These are phyloP conservation scores for Solanum chiquidenum DNA, from an alignment of 257 asterid species.

Conservation along the genomic window DNA sequence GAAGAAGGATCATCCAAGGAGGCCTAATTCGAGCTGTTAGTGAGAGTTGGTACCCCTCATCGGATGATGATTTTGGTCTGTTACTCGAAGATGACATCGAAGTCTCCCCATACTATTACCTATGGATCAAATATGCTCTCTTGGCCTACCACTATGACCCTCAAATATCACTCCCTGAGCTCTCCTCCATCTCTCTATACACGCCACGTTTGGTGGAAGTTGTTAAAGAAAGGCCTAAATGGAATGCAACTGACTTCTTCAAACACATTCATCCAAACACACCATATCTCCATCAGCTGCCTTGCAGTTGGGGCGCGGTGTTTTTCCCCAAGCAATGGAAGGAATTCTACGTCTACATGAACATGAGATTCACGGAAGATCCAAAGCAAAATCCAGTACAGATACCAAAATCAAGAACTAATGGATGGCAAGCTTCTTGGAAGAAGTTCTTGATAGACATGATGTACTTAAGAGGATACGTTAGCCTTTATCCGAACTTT, in stretches of 20 bases:
- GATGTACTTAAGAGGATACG: slow-evolving; percentile 93
- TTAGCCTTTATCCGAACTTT: slow-evolving; percentile 75
- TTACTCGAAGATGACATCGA: slow-evolving; percentile 89
- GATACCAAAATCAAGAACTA: slow-evolving; percentile 88
- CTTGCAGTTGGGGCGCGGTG: slow-evolving; percentile 96
- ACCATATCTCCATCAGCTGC: slow-evolving; percentile 89
- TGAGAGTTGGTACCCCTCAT: slow-evolving; percentile 91
- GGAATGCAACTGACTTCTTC: slow-evolving; percentile 85
- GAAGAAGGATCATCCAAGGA: slow-evolving; percentile 88
- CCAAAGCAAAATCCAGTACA: slow-evolving; percentile 87
- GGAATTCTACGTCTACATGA: slow-evolving; percentile 90
- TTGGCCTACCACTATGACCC: slow-evolving; percentile 90
- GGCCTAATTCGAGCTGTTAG: slow-evolving; percentile 89
- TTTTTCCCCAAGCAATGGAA: slow-evolving; percentile 95
- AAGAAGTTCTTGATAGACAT: slow-evolving; percentile 86
- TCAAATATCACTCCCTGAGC: slow-evolving; percentile 69
- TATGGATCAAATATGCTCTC: slow-evolving; percentile 82
- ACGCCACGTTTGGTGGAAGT: slow-evolving; percentile 89
- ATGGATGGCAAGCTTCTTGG: slow-evolving; percentile 99
- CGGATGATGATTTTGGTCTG: slow-evolving; percentile 80
- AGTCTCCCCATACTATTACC: slow-evolving; percentile 82
- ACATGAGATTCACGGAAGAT: slow-evolving; percentile 78
- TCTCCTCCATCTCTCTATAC: slow-evolving; percentile 81
- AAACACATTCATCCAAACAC: slow-evolving; percentile 73
- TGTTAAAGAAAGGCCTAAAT: slow-evolving; percentile 86